phyloP scores from a whole-genome alignment of 768 basidiomycete species.

The Ephemerocybe angulata region DNA sequence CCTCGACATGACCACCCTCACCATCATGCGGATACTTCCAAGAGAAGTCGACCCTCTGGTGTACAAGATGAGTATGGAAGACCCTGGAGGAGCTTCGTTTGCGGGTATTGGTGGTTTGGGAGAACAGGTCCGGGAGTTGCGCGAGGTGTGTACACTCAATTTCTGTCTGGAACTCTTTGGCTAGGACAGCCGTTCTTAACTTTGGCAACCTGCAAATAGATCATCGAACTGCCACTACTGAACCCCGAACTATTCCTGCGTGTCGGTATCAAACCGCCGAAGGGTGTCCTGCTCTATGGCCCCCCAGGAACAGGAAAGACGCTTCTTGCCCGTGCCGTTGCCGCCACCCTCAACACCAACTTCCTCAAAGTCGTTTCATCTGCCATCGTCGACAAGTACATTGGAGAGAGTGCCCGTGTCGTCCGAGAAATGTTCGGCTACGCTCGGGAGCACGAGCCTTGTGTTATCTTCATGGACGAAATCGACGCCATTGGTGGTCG shows the following conservation, averaged over 20 bases:
- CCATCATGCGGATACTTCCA: slow-evolving; percentile 97
- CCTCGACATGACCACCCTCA: slow-evolving; percentile 98
- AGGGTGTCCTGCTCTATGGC: slow-evolving; percentile 93
- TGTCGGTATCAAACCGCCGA: slow-evolving; percentile 96
- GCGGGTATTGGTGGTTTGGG: slow-evolving; percentile 95
- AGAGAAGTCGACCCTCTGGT: slow-evolving; percentile 97
- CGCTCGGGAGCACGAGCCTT: slow-evolving; percentile 95
- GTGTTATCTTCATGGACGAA: slow-evolving; percentile 98
- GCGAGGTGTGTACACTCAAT: slow-evolving; percentile 64
- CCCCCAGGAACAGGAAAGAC: slow-evolving; percentile 98
- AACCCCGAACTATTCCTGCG: slow-evolving; percentile 92
- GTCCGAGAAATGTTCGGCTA: slow-evolving; percentile 99
- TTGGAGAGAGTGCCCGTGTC: slow-evolving; percentile 94
- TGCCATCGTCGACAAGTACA: slow-evolving; percentile 97
- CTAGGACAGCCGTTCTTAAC: not conserved
- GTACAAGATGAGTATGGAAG: slow-evolving; percentile 99
- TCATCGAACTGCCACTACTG: slow-evolving; percentile 92
- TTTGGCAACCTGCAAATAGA: slow-evolving; percentile 38
- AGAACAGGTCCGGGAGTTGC: slow-evolving; percentile 94
- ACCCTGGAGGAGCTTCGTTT: slow-evolving; percentile 92
- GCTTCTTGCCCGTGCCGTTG: slow-evolving; percentile 88
- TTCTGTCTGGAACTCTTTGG: not conserved
- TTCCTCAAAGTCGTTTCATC: slow-evolving; percentile 99
- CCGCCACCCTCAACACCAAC: slow-evolving; percentile 92
- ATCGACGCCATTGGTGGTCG: slow-evolving; percentile 96